Evolutionary conservation across 2,329 filamentous ascomycete species (phyloP), one percentile per base, ranked within the genome.

Genomic region (Neonectria hederae): DNA sequence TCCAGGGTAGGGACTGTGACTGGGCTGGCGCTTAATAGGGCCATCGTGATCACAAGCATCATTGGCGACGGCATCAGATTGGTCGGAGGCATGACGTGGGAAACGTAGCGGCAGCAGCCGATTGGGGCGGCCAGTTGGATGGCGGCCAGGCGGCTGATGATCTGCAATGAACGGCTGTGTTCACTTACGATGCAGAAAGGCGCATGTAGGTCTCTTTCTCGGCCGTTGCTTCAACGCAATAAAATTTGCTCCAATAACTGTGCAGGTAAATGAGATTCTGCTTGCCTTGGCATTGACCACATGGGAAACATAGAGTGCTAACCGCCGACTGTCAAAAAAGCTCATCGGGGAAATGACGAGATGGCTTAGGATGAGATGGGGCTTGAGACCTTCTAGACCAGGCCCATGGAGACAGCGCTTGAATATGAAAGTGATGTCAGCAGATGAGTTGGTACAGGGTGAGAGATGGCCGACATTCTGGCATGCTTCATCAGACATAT

Each of bases 1-100:
- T 63, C n/a, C 43, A 64, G 62, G 62, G 62, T 56, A 64, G 14
- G 11, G 35, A 22, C 6, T 11, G 32, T 40, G 13, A 28, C 32
- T 14, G 26, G 14, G 53, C 24, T n/a, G 62, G 62, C 62, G 62
- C 51, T 55, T 61, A 65, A 19, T 17, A 32, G 5, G 14, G 8
- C 9, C 42, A 19, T 54, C 22, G 21, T 17, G 54, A 54, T 46
- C 22, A 49, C 26, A 30, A 13, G 28, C 32, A 40, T 38, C 30
- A 62, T 53, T 53, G 53, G 56, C 43, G 30, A 46, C 55, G 24
- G n/a, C 13, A 19, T 40, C 21, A 48, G 38, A 43, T 63, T 59
- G 48, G 54, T n/a, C 35, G 32, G 38, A 22, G 38, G 43, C 43
- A 40, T 40, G 32, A 48, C 32, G 52, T 10, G 17, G 43, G 22